Evolutionary conservation across 2,329 filamentous ascomycete species (phyloP), one percentile per base, ranked within the genome.

Genomic region (Colletotrichum salicis): DNA sequence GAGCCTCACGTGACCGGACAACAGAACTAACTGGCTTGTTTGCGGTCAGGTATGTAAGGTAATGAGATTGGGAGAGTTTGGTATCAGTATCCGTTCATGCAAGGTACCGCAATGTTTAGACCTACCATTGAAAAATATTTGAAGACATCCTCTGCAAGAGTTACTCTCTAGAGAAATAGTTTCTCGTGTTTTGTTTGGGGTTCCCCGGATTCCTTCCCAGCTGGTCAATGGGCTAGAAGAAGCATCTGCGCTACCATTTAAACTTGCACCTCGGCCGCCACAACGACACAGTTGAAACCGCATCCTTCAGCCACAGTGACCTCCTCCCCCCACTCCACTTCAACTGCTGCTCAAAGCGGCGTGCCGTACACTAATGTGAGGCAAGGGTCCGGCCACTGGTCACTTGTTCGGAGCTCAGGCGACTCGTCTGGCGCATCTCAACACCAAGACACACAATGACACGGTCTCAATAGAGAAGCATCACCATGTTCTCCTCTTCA

Each of bases 401-500:
- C 70, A 70, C 70, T 72, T 70, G 70, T 60, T 56, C 60, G 59
- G 60, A 70, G 70, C 65, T 70, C 70, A 70, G 66, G 65, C 70
- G 55, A 72, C 70, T 64, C 55, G 66, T 63, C 70, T 70, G 70
- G 45, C 70, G 70, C 65, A 72, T 61, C 56, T 70, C 66, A 70
- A 70, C 70, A 56, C 56, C 35, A 70, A 64, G 48, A 70, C 70
- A 70, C 70, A 72, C 54, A 37, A 72, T 72, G 70, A 70, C 55
- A 58, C 35, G 61, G 58, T 61, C 55, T 76, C 71, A 70, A 60
- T 72, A 72, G 60, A 72, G 45, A 60, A 69, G 70, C 76, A 76
- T 77, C 78, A 84, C 78, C 74, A 92, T 92, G 90, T 92, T 91
- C 84, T 88, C 89, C 74, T 91, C 89, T 76, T 90, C 89, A 75